Evolutionary conservation across 139 green algal species (phyloP).

Genomic region (Trebouxia sp.): DNA sequence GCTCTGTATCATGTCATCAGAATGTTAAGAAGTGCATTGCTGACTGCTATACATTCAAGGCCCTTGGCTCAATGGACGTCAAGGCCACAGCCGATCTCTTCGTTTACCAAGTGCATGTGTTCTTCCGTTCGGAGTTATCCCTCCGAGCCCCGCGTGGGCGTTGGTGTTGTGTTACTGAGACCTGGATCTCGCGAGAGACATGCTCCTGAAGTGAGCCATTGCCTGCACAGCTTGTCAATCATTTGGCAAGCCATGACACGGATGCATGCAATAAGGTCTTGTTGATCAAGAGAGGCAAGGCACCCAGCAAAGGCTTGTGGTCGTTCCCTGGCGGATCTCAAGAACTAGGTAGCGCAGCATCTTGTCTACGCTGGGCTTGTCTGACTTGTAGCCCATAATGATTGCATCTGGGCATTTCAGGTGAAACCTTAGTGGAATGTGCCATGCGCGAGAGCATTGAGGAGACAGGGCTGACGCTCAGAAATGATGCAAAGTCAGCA

Average conservation of each 20-base stretch:
- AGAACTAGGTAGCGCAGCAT: slow-evolving; percentile 35
- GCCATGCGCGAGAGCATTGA: slow-evolving; percentile 59
- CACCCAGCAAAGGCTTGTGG: slow-evolving; percentile 48
- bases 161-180: slow-evolving; percentile 56
- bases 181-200: not conserved
- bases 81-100: too few relatives aligned
- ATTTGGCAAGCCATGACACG: not conserved
- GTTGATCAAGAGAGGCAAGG: slow-evolving; percentile 59
- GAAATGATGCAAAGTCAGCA: not conserved
- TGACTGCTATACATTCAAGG: too few relatives aligned
- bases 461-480: slow-evolving; percentile 55
- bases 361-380: too few relatives aligned
- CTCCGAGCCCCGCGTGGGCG: slow-evolving; percentile 50
- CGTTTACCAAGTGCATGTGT: not conserved
- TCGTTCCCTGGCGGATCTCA: slow-evolving; percentile 42
- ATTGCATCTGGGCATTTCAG: not conserved
- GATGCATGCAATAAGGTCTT: too few relatives aligned
- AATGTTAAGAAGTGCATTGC: too few relatives aligned
- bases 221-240: not conserved
- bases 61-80: too few relatives aligned
- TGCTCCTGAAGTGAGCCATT: not conserved
- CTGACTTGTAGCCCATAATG: not conserved
- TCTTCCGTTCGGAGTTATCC: slow-evolving; percentile 38
- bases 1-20: too few relatives aligned
- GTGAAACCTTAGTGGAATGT: slow-evolving; percentile 58